Evolutionary conservation across 805 yeast species (phyloP).

Genomic region (Metschnikowia baotianmanensis): DNA sequence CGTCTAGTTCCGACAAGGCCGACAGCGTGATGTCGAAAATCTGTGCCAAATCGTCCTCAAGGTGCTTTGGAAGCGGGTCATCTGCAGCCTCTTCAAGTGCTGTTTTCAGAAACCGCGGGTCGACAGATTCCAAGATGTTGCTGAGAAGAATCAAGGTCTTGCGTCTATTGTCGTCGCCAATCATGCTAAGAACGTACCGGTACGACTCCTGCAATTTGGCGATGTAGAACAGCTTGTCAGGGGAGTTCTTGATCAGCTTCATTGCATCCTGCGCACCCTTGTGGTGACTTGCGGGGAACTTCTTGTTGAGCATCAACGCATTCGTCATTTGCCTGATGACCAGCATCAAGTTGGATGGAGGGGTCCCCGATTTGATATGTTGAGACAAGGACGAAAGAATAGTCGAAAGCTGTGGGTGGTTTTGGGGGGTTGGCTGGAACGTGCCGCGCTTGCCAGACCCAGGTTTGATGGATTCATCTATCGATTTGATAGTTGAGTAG

Average conservation of each 20-base stretch:
- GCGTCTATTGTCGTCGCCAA: conserved; percentile 12
- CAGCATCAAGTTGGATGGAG: conserved; percentile 27
- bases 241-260: conserved; percentile 16
- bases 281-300: conserved; percentile 11
- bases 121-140: conserved; percentile 19
- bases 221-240: conserved; percentile 24
- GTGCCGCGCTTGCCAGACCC: conserved; percentile 3
- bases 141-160: conserved; percentile 26
- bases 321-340: conserved; percentile 42
- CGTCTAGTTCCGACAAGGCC: conserved; percentile 26
- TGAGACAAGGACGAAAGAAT: conserved; percentile 34
- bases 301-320: conserved; percentile 23
- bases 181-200: conserved; percentile 24
- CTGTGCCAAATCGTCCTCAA: conserved; percentile 1
- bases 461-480: conserved; percentile 23
- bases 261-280: conserved; percentile 14
- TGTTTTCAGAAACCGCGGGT: neutral
- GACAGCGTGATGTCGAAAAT: conserved; percentile 22
- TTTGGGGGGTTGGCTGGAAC: conserved; percentile 6
- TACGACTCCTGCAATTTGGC: conserved; percentile 33
- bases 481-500: conserved; percentile 27
- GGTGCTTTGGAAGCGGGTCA: neutral
- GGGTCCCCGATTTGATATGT: conserved; percentile 25
- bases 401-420: conserved; percentile 32
- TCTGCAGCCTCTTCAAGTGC: conserved; percentile 5